Base-by-base conservation (phyloP, 1,284 basidiomycete species). In the Ceratobasidium sp. region DNA sequence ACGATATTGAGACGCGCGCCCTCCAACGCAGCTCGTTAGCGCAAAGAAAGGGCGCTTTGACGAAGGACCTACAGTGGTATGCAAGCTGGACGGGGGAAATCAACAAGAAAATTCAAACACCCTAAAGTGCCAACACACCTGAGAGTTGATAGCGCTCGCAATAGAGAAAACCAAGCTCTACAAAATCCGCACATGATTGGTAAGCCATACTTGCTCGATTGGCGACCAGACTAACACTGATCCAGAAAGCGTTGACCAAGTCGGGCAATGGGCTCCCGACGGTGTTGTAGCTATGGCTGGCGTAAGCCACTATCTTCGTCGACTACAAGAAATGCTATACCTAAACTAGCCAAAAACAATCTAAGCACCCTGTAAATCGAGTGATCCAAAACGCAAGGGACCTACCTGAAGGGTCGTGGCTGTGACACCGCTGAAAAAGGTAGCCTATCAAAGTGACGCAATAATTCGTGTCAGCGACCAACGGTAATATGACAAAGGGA, bases 361-460 rank as follows among this genome's bases (percentile, higher is more conserved):
- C 8, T 37, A 57, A 54, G 49, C 34, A 40, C 15, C 8, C 44
- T 57, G 22, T 13, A 19, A 34, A 11, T 11, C 17, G 44, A 19
- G 32, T 7, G 15, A 9, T 25, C 19, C 25, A 5, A 66, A 65
- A 56, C 17, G 19, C 8, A 74, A 65, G 5, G 11, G 52, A 68
- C 57, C n/a, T 19, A 77, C 78, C 78, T 79, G 79, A 32, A 79
- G 67, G 15, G 76, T 79, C 13, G 78, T 74, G 25, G 77, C 91
- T 0, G 91, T 92, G 77, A 93, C 91, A 25, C 90, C 91, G 37
- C 90, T 91, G 83, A 93, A 92, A 84, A 93, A 92, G 67, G 91
- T 93, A 46, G 91, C 91, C 77, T 78, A 54, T 43, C 4, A 13
- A 37, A 25, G 15, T 57, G 54, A 64, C 43, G 11, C 22, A 37